Base-by-base conservation (phyloP, 176 grass and related monocot genomes). In the Alloteropsis semialata region DNA sequence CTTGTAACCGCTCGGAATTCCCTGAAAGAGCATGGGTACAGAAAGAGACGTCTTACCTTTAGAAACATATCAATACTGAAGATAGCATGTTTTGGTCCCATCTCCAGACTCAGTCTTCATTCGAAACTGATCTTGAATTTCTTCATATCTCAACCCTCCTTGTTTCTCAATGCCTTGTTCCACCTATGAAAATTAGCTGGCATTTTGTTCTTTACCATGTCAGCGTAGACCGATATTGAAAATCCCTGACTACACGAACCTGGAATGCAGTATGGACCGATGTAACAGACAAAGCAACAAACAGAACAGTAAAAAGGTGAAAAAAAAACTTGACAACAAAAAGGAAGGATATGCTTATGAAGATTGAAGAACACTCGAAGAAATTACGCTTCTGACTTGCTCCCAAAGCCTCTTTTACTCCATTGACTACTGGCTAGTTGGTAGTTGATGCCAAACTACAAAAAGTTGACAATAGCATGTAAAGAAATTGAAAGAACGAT, bases 371-470 rank as follows among this genome's bases (percentile, higher is more conserved):
- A 81, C 12, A 9, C 34, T 28, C 36, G 0, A 46, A 75, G 69
- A 68, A 81, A 75, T 50, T 61, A 71, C 66, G 22, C 30, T 53
- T 72, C 65, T 63, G 25, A 61, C 43, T 50, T 72, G n/a, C 11
- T 74, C 37, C 29, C 41, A 36, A 18, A 58, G 49, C 43, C 6
- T 43, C 10, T 27, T 48, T 69, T 36, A 53, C 38, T 57, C 37
- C 42, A 24, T 77, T 69, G 38, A 77, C 21, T 68, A 45, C 46
- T 33, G 63, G 43, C 10, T 39, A 55, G 64, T 27, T 3, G 32
- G 36, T 45, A 7, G 48, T 37, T 87, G 59, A 46, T 77, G 83
- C 3, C 11, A 49, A 49, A 48, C 10, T 29, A 62, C 27, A 68
- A 37, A 37, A 85, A 41, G 38, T 37, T 63, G 49, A n/a, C n/a